A percentile compares a stretch with the other conserved stretches of the same genome.
Conservation (phyloP, 441 rosid species). For the Eutrema salsugineum region DNA sequence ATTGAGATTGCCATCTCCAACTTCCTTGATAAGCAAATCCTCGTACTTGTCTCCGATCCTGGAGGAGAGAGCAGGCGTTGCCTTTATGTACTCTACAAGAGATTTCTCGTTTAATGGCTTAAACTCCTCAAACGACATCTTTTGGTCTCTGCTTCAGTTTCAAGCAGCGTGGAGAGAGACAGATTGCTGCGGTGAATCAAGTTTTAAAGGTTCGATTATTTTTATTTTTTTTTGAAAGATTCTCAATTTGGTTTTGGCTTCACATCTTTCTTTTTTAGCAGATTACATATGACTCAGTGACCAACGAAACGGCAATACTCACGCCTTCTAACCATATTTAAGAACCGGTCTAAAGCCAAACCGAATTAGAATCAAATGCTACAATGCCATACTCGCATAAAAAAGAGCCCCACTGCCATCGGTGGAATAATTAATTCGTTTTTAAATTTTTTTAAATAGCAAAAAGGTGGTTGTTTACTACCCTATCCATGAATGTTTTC, state of each 20-base stretch:
- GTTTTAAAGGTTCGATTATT: constrained; percentile 15
- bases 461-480: no score
- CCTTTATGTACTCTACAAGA: constrained; percentile 62
- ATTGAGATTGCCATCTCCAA: constrained; percentile 92
- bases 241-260: constrained; percentile 1
- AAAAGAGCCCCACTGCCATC: no score
- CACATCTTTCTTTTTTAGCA: no score
- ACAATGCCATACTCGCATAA: no score
- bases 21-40: constrained; percentile 66
- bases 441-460: no score
- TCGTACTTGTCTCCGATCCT: constrained; percentile 52
- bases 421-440: no score
- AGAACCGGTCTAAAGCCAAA: no score
- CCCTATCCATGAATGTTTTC: no score
- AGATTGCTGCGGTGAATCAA: not conserved
- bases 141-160: constrained; percentile 18
- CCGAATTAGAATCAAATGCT: no score
- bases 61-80: constrained; percentile 64
- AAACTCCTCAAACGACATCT: constrained; percentile 65
- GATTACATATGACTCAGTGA: no score
- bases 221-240: constrained; percentile 15
- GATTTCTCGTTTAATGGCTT: constrained; percentile 61
- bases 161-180: constrained; percentile 14
- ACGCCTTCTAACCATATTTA: no score
- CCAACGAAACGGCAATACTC: no score